phyloP scores from a whole-genome alignment of 2,329 filamentous ascomycete genomes.

The Penicillium psychrosexuale region DNA sequence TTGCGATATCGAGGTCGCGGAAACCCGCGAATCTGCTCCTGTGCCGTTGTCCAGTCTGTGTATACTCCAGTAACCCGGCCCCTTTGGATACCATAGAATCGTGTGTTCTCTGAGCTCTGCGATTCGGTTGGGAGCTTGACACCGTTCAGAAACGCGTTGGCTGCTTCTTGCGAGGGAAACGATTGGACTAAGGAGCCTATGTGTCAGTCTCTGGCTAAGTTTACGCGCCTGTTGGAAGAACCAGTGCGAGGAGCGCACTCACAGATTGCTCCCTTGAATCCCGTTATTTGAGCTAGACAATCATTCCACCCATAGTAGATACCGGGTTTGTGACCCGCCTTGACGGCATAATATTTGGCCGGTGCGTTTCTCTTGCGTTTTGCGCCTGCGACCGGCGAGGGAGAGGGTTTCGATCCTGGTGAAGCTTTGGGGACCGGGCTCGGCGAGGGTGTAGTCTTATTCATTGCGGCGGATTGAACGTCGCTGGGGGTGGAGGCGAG shows the following conservation, averaged over 20 bases:
- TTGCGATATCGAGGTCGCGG: constrained; percentile 67
- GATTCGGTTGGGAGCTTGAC: constrained; percentile 46
- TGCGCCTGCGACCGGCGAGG: constrained; percentile 41
- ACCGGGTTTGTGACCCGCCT: constrained; percentile 57
- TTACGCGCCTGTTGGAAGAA: neutral
- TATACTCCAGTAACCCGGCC: constrained; percentile 61
- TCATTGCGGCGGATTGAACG: constrained; percentile 22
- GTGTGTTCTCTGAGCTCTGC: constrained; percentile 40
- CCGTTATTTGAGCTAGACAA: constrained; percentile 59
- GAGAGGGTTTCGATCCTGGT: constrained; percentile 24
- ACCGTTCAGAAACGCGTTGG: constrained; percentile 72
- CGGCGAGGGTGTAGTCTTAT: constrained; percentile 35
- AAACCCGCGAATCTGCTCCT: constrained; percentile 70
- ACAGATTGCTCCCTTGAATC: constrained; percentile 67
- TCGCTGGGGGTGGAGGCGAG: constrained; percentile 1
- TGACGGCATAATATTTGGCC: constrained; percentile 63
- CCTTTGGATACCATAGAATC: constrained; percentile 60
- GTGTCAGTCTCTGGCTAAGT: neutral
- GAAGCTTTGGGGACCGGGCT: constrained; percentile 32
- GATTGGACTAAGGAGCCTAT: constrained; percentile 66
- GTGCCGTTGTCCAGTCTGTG: constrained; percentile 65
- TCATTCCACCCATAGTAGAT: constrained; percentile 64
- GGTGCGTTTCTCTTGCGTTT: constrained; percentile 55
- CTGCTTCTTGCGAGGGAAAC: constrained; percentile 69
- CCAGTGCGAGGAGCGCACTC: constrained; percentile 39